Conservation (phyloP, 306 rosid genomes). For the Datisca glomerata region DNA sequence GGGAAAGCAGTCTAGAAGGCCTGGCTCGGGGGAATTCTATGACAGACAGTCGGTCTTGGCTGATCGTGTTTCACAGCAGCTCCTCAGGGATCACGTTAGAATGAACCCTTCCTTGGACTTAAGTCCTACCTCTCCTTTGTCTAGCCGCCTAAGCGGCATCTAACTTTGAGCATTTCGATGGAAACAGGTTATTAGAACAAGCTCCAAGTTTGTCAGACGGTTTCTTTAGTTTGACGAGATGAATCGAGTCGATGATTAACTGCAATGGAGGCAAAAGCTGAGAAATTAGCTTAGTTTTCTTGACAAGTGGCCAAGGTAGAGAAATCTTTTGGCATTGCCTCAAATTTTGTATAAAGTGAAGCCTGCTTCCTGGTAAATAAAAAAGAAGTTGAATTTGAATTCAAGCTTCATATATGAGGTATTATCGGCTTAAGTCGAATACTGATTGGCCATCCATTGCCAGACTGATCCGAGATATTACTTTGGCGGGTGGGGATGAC, state of each 20-base stretch:
- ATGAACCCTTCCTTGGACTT: constrained; percentile 56
- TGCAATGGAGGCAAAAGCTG: background rate
- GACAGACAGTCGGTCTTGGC: constrained; percentile 89
- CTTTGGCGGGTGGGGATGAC: background rate
- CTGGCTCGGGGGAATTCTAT: constrained; percentile 32
- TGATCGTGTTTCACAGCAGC: constrained; percentile 76
- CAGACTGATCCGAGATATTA: background rate
- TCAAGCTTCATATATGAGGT: no score
- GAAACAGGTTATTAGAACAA: constrained; percentile 14
- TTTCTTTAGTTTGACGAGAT: background rate
- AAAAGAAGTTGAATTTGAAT: background rate
- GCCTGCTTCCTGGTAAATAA: no score
- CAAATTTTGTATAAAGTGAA: background rate
- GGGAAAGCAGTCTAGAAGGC: constrained; percentile 42
- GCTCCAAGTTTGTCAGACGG: constrained; percentile 17
- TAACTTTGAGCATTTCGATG: constrained; percentile 23
- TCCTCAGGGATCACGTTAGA: constrained; percentile 57
- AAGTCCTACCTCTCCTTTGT: constrained; percentile 49
- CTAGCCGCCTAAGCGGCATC: constrained; percentile 45
- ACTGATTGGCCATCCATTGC: no score
- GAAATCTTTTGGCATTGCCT: background rate
- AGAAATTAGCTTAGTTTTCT: background rate
- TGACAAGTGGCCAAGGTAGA: background rate
- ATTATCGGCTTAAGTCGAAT: no score
- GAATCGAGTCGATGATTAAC: background rate